These are phyloP conservation scores for Aspergillus kassunensis DNA, from an alignment of 495 filamentous ascomycete genomes.

Conservation along the genomic window DNA sequence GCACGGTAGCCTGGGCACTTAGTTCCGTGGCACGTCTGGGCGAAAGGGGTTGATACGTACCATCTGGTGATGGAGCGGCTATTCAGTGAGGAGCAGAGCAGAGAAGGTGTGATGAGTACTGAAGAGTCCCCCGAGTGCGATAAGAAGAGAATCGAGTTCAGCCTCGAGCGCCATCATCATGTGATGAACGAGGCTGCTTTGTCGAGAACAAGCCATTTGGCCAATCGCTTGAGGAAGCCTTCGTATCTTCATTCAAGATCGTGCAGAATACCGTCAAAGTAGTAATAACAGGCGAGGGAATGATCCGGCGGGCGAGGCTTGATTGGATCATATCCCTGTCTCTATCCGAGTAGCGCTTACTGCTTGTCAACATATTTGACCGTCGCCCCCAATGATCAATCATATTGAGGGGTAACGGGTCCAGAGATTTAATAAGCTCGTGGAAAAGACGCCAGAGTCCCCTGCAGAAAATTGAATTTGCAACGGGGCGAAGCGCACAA, in stretches of 20 bases:
- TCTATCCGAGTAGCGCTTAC: not conserved
- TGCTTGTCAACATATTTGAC: not conserved
- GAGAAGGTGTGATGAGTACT: not conserved
- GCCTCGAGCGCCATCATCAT: slow-evolving; percentile 6
- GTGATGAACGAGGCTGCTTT: slow-evolving; percentile 8
- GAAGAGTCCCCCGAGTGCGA: not conserved
- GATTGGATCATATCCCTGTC: not conserved
- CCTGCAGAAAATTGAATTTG: no score
- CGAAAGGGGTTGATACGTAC: not conserved
- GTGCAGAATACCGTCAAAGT: not conserved
- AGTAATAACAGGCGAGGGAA: slow-evolving; percentile 9
- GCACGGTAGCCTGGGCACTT: slow-evolving; percentile 21
- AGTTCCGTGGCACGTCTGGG: not conserved
- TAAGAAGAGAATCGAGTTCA: slow-evolving; percentile 7
- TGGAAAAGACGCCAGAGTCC: no score
- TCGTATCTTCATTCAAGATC: not conserved
- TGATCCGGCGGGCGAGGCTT: not conserved
- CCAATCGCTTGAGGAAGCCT: slow-evolving; percentile 10
- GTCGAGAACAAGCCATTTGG: not conserved
- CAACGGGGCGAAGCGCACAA: no score
- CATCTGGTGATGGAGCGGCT: not conserved
- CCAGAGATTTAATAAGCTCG: no score
- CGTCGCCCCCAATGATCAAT: no score
- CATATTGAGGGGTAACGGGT: no score
- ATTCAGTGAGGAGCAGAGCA: not conserved